Conservation (phyloP, 768 basidiomycete species). For the Panus rudis region DNA sequence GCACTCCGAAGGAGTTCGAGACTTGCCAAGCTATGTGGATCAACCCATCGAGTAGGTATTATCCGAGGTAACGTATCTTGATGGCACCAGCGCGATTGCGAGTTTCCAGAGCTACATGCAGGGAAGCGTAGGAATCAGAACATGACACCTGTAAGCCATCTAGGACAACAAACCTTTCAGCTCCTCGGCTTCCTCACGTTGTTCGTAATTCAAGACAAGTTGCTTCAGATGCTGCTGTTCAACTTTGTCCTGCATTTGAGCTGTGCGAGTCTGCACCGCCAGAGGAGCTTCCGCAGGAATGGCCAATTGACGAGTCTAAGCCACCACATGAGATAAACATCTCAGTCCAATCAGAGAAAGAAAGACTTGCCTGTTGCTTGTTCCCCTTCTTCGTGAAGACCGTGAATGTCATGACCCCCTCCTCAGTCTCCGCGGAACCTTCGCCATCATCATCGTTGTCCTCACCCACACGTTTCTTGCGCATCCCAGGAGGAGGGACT, state of each 20-base stretch:
- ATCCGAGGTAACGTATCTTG: slow-evolving; percentile 76
- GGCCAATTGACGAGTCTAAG: slow-evolving; percentile 77
- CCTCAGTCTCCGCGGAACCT: slow-evolving; percentile 22
- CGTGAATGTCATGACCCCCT: slow-evolving; percentile 80
- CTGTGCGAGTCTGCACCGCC: slow-evolving; percentile 84
- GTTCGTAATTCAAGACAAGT: slow-evolving; percentile 88
- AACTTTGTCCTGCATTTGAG: slow-evolving; percentile 89
- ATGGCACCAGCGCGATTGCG: slow-evolving; percentile 61
- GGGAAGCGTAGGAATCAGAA: slow-evolving; percentile 2
- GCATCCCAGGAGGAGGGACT: slow-evolving; percentile 56
- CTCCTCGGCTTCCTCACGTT: slow-evolving; percentile 82
- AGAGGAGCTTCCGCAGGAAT: slow-evolving; percentile 84
- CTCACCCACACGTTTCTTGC: slow-evolving; percentile 63
- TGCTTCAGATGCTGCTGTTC: slow-evolving; percentile 97
- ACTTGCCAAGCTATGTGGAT: too few species aligned
- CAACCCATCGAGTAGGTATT: too few species aligned
- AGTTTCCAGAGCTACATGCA: slow-evolving; percentile 53
- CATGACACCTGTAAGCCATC: background rate
- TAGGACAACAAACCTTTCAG: slow-evolving; percentile 48
- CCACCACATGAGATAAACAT: background rate
- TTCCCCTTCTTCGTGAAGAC: slow-evolving; percentile 89
- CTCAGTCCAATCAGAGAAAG: background rate
- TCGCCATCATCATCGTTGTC: slow-evolving; percentile 38
- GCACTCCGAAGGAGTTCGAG: too few species aligned
- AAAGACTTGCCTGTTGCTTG: slow-evolving; percentile 69